Base-by-base conservation (phyloP, 208 protist genomes). In the Acanthamoeba rhysodes region DNA sequence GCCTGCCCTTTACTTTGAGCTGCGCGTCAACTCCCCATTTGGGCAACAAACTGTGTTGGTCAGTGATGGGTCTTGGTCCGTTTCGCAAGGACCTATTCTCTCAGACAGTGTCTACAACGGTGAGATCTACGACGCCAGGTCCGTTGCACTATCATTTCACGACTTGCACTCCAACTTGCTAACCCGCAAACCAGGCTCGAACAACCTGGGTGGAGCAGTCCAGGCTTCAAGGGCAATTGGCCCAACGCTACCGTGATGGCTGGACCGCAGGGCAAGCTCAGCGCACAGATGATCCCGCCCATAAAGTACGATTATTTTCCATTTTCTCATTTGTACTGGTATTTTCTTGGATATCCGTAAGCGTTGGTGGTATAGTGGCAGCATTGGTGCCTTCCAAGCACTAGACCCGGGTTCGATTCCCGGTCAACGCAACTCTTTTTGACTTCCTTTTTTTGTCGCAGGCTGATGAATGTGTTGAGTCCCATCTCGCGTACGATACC, bases 21-120 rank as follows among this genome's bases (percentile, higher is more conserved):
- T 84, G 22, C 7, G 74, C 3, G 74, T 50, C 10, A 84, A 84
- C 41, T 53, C 37, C 14, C 22, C 24, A 24, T 84, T 41, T 9
- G 74, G 74, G 53, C 74, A 84, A 27, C 45, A 53, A 14, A n/a
- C 74, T 10, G 74, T 84, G 20, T 8, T 84, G 34, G 74, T 50
- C 0, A 84, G 74, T 29, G 74, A 84, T 20, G 22, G 41, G 0
- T 55, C 74, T 12, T 95, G 94, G 94, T 8, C 50, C 6, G 76
- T 53, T 2, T n/a, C 78, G 1, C 41, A 64, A n/a, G 94, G 82
- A 2, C 94, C 94, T 6, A 93, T 68, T 14, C 34, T 72, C 8
- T 87, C 55, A 0, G 82, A 80, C 37, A 62, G 37, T 22, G 94
- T 95, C 24, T 95, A 95, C 66, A 93, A 95, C 41, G 94, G 94